Evolutionary conservation across 495 filamentous ascomycete genomes (phyloP).

Genomic region (Podospora comata): DNA sequence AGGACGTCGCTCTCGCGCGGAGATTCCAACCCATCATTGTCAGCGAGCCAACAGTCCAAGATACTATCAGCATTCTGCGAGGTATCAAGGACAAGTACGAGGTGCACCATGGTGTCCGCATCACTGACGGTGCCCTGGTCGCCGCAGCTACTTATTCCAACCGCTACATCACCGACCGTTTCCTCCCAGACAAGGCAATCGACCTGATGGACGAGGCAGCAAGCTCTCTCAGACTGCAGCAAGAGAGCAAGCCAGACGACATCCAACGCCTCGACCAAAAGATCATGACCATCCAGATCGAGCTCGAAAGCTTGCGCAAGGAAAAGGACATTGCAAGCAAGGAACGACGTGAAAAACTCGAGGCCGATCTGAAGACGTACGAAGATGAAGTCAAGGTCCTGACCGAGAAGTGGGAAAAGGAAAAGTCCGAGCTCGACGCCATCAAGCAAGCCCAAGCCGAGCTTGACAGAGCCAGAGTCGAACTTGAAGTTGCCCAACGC

Average conservation of each 20-base stretch:
- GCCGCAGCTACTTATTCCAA: constrained; percentile 90
- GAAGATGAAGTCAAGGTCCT: constrained; percentile 65
- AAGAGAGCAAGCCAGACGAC: constrained; percentile 93
- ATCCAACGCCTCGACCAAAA: constrained; percentile 87
- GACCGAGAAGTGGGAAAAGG: constrained; percentile 83
- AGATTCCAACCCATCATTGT: constrained; percentile 93
- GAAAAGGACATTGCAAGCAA: constrained; percentile 85
- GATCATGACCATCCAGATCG: constrained; percentile 96
- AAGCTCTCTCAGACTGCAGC: constrained; percentile 82
- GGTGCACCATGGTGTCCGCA: constrained; percentile 91
- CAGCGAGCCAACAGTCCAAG: constrained; percentile 80
- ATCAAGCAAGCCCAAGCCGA: constrained; percentile 84
- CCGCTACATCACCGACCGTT: constrained; percentile 94
- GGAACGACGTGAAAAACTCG: constrained; percentile 83
- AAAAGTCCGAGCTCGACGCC: constrained; percentile 74
- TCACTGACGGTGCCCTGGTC: constrained; percentile 88
- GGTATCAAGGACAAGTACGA: constrained; percentile 97
- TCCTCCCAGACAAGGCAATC: constrained; percentile 94
- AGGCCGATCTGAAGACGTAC: constrained; percentile 67
- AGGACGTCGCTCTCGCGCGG: constrained; percentile 88
- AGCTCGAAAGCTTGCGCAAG: constrained; percentile 91
- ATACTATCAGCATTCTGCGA: constrained; percentile 92
- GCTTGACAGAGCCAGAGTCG: constrained; percentile 76
- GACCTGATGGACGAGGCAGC: constrained; percentile 96
- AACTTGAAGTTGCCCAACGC: constrained; percentile 83